Conservation (phyloP, 2,329 filamentous ascomycete species). For the Cladosporium cucumerinum region DNA sequence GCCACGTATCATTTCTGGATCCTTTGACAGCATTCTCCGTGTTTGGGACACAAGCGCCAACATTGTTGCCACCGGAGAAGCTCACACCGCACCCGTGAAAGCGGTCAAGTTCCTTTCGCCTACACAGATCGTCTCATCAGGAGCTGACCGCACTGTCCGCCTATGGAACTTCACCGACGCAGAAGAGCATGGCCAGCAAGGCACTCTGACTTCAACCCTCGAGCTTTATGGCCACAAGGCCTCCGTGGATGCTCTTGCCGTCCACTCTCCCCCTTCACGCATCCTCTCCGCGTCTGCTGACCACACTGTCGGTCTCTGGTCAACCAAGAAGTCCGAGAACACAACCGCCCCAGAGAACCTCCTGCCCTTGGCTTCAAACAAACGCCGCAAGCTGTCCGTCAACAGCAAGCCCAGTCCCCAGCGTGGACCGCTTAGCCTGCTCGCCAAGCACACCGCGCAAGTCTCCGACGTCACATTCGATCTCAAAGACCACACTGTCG, state of each 20-base stretch:
- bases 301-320: constrained; percentile 84
- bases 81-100: constrained; percentile 73
- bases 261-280: constrained; percentile 69
- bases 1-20: constrained; percentile 80
- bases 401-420: constrained; percentile 55
- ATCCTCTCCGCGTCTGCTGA: constrained; percentile 85
- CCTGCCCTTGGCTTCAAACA: constrained; percentile 64
- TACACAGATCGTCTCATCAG: constrained; percentile 74
- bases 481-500: constrained; percentile 77
- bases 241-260: constrained; percentile 69
- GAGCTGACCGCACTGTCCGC: constrained; percentile 79
- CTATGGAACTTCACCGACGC: constrained; percentile 83
- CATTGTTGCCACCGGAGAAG: constrained; percentile 71
- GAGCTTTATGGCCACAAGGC: constrained; percentile 82
- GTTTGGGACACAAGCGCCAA: constrained; percentile 90
- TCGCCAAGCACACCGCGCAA: constrained; percentile 67
- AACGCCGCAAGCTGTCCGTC: constrained; percentile 66
- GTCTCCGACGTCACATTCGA: constrained; percentile 84
- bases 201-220: constrained; percentile 63
- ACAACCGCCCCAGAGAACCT: constrained; percentile 69
- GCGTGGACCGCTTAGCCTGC: constrained; percentile 72
- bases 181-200: constrained; percentile 47
- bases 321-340: constrained; percentile 70
- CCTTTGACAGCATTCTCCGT: constrained; percentile 83
- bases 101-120: constrained; percentile 78